Conservation (phyloP, 2,329 filamentous ascomycete species). For the Penicillium sp. region DNA sequence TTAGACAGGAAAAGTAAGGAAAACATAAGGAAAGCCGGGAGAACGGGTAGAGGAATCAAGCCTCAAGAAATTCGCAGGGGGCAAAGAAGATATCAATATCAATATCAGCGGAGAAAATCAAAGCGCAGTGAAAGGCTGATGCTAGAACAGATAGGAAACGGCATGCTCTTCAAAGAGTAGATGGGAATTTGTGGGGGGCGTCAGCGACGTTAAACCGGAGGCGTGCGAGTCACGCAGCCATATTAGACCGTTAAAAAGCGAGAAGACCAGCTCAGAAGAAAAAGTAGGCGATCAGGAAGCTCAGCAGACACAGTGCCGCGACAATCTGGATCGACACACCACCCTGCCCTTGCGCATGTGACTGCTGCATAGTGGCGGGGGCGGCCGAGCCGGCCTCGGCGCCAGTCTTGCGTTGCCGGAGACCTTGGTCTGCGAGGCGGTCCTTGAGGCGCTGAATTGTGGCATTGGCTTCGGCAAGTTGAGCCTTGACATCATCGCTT, state of each 20-base stretch:
- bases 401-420: conserved; percentile 76
- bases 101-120: conserved; percentile 2
- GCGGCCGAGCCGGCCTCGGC: conserved; percentile 54
- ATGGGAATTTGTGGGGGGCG: conserved; percentile 22
- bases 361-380: conserved; percentile 54
- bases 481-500: conserved; percentile 66
- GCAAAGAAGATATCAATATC: conserved; percentile 23
- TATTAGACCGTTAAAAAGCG: conserved; percentile 8
- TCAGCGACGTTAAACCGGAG: conserved; percentile 28
- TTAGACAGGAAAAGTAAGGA: conserved; percentile 21
- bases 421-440: conserved; percentile 64
- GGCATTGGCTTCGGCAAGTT: conserved; percentile 74
- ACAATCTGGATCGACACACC: conserved; percentile 87
- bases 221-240: conserved; percentile 11
- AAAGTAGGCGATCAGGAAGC: conserved; percentile 92
- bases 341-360: conserved; percentile 58
- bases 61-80: conserved; percentile 1
- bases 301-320: conserved; percentile 79
- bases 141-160: conserved; percentile 26
- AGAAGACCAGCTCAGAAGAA: conserved; percentile 70
- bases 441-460: conserved; percentile 69
- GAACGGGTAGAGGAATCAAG: neutral
- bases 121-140: conserved; percentile 27
- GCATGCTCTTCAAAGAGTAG: conserved; percentile 25
- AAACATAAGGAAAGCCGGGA: conserved; percentile 6